Evolutionary conservation across 2,329 filamentous ascomycete species (phyloP), one percentile per base, ranked within the genome.

Genomic region (Nigrospora sphaerica): DNA sequence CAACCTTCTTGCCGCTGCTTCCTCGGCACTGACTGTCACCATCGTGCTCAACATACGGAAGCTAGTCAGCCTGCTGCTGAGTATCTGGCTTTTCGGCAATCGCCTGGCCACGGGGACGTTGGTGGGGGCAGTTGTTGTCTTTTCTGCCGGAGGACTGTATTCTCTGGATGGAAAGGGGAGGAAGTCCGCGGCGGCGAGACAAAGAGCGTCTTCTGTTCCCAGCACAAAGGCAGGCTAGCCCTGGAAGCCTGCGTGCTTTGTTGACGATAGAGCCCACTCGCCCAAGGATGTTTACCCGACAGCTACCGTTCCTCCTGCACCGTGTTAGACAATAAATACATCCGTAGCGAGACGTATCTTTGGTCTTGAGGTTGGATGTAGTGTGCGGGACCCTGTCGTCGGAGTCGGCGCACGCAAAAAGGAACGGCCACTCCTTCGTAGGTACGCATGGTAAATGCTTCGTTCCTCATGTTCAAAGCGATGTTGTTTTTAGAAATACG

Each of bases 31-130:
- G 46, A 97, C 93, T 0, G 93, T 98, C 19, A 96, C 92, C 1
- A 95, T 98, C 57, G 90, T 97, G 41, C 74, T 98, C 49, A 98
- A 97, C 63, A 87, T 98, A 49, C 80, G 93, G 56, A 98, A 98
- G 67, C 73, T 98, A 17, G 85, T 95, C 46, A 96, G 91, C 58
- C 77, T 97, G 50, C 71, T 97, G 51, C 65, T 97, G 48, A 96
- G 91, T 57, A 95, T 97, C 49, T 92, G 90, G 78, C 67, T 98
- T 2, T 98, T 98, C 67, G 93, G 92, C 6, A 96, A 98, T 62
- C 69, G 77, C 35, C 72, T 98, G 53, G 81, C 85, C 12, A 68
- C 74, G 0, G 85, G 88, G 35, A 95, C 95, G 50, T 67, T 95
- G 45, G 49, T 88, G 5, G 93, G 93, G 3, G 91, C 92, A 1